A percentile compares a stretch with the other conserved stretches of the same genome.
phyloP scores from a whole-genome alignment of 1,284 basidiomycete species.

The Anthracocystis walkeri region DNA sequence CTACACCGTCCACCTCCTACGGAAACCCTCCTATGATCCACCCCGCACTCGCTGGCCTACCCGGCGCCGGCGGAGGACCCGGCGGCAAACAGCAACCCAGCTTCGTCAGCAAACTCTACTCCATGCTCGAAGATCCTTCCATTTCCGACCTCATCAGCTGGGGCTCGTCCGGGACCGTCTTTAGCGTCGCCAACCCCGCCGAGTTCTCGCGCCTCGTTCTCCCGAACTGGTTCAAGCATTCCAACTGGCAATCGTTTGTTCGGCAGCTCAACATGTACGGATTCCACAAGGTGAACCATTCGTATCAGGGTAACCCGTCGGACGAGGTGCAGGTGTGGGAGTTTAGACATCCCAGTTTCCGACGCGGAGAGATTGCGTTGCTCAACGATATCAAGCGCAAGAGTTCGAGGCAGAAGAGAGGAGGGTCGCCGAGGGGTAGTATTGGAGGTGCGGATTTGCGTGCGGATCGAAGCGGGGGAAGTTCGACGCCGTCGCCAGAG shows the following conservation, averaged over 20 bases:
- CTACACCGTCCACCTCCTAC: constrained; percentile 37
- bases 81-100: constrained; percentile 63
- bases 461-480: constrained; percentile 46
- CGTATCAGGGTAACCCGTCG: constrained; percentile 56
- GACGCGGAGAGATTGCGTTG: constrained; percentile 58
- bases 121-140: constrained; percentile 64
- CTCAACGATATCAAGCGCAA: constrained; percentile 65
- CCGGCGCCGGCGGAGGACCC: constrained; percentile 52
- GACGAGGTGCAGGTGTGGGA: constrained; percentile 66
- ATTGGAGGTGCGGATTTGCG: constrained; percentile 36
- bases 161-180: constrained; percentile 57
- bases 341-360: constrained; percentile 61
- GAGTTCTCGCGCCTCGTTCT: constrained; percentile 62
- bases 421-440: constrained; percentile 40
- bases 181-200: constrained; percentile 63
- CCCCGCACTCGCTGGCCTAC: constrained; percentile 56
- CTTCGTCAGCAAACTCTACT: constrained; percentile 64
- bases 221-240: constrained; percentile 67
- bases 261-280: constrained; percentile 66
- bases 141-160: constrained; percentile 61
- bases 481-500: constrained; percentile 50
- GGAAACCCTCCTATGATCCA: constrained; percentile 61
- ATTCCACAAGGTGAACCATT: constrained; percentile 67
- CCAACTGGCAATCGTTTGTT: constrained; percentile 67
- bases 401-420: constrained; percentile 57